Evolutionary conservation across 1,139 yeast species (phyloP), one percentile per base, ranked within the genome.

Genomic region (Ogataea hybrid): DNA sequence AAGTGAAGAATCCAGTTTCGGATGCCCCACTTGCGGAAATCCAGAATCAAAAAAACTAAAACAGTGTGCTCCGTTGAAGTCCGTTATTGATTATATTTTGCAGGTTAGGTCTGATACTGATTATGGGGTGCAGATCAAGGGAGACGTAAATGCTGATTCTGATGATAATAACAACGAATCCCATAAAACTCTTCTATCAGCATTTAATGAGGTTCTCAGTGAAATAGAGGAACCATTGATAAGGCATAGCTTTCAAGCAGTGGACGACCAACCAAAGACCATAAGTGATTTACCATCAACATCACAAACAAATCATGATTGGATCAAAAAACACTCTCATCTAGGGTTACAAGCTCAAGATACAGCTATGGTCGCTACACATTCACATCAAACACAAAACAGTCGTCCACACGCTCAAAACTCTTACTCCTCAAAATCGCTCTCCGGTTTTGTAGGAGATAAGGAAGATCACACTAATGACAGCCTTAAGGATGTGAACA

Each of bases 1-100:
- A 3, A 20, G 41, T 6, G 42, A 49, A 10, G 41, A 34, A 4
- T 27, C 37, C 2, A 21, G 9, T 2, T 53, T 58, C 12, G 46
- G 47, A 2, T 83, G 90, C 52, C 83, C 84, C 2, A 58, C 64
- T 4, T 83, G 90, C 53, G 18, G 18, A 6, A 11, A 28, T 10
- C 28, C 12, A n/a, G 18, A 15, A 12, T 11, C 31, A 6, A 14
- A 9, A 9, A 28, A 15, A 15, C 10, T 28, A 28, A 14, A 9
- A 7, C 11, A 11, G 12, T 28, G 31, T 28, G 15, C 16, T 12
- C 15, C 9, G 4, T 6, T 28, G 31, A 14, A 28, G 9, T 28
- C 31, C 6, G 11, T 28, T 15, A 14, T 2, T 15, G 18, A 15
- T 10, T 28, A 28, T 14, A 8, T 28, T 8, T n/a, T 6, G 12